Evolutionary conservation across 2,329 filamentous ascomycete species (phyloP).

Genomic region (Aspergillus tanneri): DNA sequence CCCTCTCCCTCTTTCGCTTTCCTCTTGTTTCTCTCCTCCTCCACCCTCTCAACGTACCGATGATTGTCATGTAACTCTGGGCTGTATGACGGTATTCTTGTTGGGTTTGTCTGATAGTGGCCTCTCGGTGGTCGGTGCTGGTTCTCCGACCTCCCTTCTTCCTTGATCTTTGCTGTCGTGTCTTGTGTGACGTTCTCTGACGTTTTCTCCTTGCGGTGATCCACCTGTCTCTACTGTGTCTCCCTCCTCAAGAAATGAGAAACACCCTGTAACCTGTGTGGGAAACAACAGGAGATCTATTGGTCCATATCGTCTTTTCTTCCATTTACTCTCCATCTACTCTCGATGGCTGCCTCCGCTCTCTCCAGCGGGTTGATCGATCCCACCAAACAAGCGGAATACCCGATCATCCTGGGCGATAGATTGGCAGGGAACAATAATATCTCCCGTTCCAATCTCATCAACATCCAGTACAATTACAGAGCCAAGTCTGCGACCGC

Average conservation of each 20-base stretch:
- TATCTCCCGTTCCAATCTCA: slow-evolving; percentile 25
- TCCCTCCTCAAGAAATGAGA: slow-evolving; percentile 16
- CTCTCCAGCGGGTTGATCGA: slow-evolving; percentile 40
- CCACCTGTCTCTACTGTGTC: slow-evolving; percentile 9
- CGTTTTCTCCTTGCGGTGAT: slow-evolving; percentile 20
- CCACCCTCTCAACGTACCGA: background rate
- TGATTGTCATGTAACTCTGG: background rate
- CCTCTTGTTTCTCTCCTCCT: slow-evolving; percentile 3
- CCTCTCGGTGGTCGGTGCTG: slow-evolving; percentile 10
- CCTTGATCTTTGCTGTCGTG: slow-evolving; percentile 4
- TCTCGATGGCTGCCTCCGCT: slow-evolving; percentile 35
- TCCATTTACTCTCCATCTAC: slow-evolving; percentile 2
- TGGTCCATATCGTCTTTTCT: slow-evolving; percentile 1
- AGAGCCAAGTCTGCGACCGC: slow-evolving; percentile 44
- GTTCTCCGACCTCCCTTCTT: slow-evolving; percentile 8
- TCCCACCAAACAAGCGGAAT: slow-evolving; percentile 47
- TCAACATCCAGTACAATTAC: slow-evolving; percentile 49
- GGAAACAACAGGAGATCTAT: slow-evolving; percentile 8
- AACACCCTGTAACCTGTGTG: slow-evolving; percentile 6
- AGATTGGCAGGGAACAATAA: slow-evolving; percentile 35
- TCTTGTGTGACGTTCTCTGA: slow-evolving; percentile 23
- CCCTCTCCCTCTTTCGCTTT: slow-evolving; percentile 7
- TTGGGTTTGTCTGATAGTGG: background rate
- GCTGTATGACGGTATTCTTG: background rate
- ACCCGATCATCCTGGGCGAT: slow-evolving; percentile 48